Evolutionary conservation across 2,329 filamentous ascomycete species (phyloP).

Genomic region (Uncinocarpus reesii): DNA sequence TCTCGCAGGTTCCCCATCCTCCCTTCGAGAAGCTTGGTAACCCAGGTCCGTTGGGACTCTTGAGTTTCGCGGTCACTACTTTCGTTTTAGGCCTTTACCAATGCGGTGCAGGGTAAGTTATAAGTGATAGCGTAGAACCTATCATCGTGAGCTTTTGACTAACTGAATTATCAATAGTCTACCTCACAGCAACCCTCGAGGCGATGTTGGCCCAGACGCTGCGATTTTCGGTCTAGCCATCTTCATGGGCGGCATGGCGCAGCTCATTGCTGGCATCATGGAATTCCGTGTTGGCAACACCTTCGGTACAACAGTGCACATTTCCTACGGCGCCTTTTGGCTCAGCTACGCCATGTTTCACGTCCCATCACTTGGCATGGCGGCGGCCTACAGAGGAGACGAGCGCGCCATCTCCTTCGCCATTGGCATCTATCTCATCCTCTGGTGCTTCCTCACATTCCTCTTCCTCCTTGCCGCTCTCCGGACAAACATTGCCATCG

Average conservation of each 20-base stretch:
- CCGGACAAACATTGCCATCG: slow-evolving; percentile 49
- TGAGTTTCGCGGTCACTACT: slow-evolving; percentile 56
- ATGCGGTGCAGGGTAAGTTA: slow-evolving; percentile 41
- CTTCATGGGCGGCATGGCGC: slow-evolving; percentile 24
- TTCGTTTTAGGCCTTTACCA: slow-evolving; percentile 47
- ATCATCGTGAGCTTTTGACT: too few relatives aligned
- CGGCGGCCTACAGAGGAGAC: slow-evolving; percentile 35
- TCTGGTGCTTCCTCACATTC: slow-evolving; percentile 51
- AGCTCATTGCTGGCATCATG: slow-evolving; percentile 27
- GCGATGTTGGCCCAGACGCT: slow-evolving; percentile 19
- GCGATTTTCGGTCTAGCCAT: slow-evolving; percentile 23
- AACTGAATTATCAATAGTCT: slow-evolving; percentile 16
- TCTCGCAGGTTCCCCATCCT: slow-evolving; percentile 13
- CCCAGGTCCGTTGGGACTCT: slow-evolving; percentile 50
- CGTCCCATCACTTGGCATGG: slow-evolving; percentile 44
- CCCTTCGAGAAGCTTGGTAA: slow-evolving; percentile 35
- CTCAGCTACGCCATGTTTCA: slow-evolving; percentile 50
- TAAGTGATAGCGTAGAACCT: too few relatives aligned
- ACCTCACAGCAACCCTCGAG: slow-evolving; percentile 20
- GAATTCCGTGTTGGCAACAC: slow-evolving; percentile 49
- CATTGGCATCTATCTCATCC: slow-evolving; percentile 49
- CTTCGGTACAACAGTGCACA: slow-evolving; percentile 52
- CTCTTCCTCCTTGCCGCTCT: slow-evolving; percentile 48
- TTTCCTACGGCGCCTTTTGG: slow-evolving; percentile 54
- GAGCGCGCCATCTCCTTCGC: slow-evolving; percentile 39